These are phyloP conservation scores for Fusarium globosum DNA, from an alignment of 2,329 filamentous ascomycete genomes.

Conservation along the genomic window DNA sequence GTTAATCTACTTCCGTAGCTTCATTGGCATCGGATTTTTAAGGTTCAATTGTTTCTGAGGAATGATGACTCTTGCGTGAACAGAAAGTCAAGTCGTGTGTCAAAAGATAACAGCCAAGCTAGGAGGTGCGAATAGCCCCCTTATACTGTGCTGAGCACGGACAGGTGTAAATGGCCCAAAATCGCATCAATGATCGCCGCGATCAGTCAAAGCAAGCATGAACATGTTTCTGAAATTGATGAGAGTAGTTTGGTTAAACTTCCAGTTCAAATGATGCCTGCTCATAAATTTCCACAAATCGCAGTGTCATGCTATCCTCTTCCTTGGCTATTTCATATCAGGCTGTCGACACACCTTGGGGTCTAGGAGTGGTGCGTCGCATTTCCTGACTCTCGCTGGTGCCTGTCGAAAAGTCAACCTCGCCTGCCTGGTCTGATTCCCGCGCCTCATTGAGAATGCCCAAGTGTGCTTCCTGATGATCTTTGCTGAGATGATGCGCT, in stretches of 20 bases:
- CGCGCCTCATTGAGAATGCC: conserved; percentile 11
- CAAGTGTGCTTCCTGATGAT: conserved; percentile 36
- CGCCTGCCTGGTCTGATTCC: neutral
- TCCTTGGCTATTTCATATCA: neutral
- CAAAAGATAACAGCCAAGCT: neutral
- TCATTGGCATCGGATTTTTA: rapidly evolving
- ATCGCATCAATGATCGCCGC: neutral
- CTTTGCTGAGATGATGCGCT: conserved; percentile 37
- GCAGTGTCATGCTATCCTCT: neutral
- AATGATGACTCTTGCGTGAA: neutral
- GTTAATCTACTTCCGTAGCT: neutral
- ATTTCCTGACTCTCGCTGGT: neutral
- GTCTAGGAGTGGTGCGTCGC: neutral
- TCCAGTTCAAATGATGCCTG: rapidly evolving
- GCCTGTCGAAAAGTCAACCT: neutral
- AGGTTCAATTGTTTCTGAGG: neutral
- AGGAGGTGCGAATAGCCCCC: neutral
- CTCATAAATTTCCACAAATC: neutral
- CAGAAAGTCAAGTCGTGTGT: neutral
- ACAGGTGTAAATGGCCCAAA: neutral
- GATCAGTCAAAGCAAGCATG: neutral
- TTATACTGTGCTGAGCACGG: neutral
- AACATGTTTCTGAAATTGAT: neutral
- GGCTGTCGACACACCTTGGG: neutral
- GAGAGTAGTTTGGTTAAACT: neutral